Conservation (phyloP, 163 green algal genomes). For the Scenedesmus sp. region DNA sequence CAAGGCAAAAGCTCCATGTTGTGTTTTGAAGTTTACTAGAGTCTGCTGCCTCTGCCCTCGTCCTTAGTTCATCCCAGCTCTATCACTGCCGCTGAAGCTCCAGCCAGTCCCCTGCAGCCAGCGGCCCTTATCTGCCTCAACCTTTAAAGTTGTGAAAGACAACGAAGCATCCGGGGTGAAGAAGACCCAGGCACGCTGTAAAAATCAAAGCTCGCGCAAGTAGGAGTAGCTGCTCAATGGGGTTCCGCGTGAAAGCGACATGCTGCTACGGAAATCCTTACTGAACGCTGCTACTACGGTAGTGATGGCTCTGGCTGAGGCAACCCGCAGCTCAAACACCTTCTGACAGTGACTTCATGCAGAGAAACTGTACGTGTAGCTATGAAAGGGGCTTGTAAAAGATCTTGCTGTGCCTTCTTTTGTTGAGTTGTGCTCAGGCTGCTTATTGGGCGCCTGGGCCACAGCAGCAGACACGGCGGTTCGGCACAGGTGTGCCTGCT, state of each 20-base stretch:
- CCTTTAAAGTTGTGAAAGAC: neutral
- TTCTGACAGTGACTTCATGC: neutral
- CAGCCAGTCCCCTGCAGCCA: neutral
- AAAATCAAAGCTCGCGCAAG: neutral
- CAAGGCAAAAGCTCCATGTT: constrained; percentile 1
- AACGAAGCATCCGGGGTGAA: neutral
- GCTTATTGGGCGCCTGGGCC: neutral
- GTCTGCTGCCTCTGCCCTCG: neutral
- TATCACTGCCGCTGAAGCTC: neutral
- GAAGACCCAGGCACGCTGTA: neutral
- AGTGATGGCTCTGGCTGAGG: neutral
- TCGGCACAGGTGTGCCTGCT: neutral
- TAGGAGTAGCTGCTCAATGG: neutral
- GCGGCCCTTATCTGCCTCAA: neutral
- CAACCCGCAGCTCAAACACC: neutral
- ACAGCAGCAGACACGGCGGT: neutral
- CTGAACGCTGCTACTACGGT: neutral
- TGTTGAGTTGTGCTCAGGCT: neutral
- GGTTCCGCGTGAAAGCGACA: neutral
- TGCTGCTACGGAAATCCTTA: neutral
- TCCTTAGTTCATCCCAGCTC: neutral
- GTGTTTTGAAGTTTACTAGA: neutral
- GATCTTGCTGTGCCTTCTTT: no score
- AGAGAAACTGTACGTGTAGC: neutral
- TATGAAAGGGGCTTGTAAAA: neutral